Base-by-base conservation (phyloP, 306 rosid species). In the Psophocarpus tetragonolobus region DNA sequence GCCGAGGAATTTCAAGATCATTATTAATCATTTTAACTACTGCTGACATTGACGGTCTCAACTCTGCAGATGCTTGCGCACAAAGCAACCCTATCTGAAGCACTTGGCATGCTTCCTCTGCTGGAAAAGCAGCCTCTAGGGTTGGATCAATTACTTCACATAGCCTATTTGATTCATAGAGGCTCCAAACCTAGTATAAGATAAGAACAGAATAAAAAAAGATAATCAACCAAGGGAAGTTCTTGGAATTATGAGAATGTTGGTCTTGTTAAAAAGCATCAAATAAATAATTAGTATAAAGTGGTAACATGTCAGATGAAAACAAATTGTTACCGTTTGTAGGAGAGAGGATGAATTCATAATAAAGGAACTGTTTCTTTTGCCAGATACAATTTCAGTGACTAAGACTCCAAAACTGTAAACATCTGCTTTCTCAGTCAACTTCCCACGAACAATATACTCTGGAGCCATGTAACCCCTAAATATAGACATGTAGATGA, bases 401-500 rank as follows among this genome's bases (percentile, higher is more conserved):
- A 87, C 74, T 20, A 90, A 63, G 62, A 90, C 89, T 64, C 97
- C 97, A 32, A 90, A 92, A 72, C 97, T 90, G 62, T 88, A 92
- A 30, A 90, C 87, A 44, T 92, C 97, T 6, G 95, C 97, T 81
- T 92, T 92, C 81, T 88, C 95, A 0, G 90, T 69, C 74, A 92
- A 80, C 73, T 85, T 88, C 13, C 97, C 97, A 2, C 58, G 87
- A 81, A 86, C 77, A 3, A 84, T 73, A 67, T 91, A 92, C 38
- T 92, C 97, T 0, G 97, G 97, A 84, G 97, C 97, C 91, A 92
- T 90, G 35, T 92, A 92, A 64, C 97, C 97, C 33, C 97, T 92
- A 57, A 9, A 39, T 3, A 75, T 30, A 45, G 48, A 60, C 26
- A 71, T 27, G 6, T 7, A 6, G 14, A 67, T 53, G 26, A 56